Conservation (phyloP, 179 eudicot genomes). For the Vitellaria paradoxa region DNA sequence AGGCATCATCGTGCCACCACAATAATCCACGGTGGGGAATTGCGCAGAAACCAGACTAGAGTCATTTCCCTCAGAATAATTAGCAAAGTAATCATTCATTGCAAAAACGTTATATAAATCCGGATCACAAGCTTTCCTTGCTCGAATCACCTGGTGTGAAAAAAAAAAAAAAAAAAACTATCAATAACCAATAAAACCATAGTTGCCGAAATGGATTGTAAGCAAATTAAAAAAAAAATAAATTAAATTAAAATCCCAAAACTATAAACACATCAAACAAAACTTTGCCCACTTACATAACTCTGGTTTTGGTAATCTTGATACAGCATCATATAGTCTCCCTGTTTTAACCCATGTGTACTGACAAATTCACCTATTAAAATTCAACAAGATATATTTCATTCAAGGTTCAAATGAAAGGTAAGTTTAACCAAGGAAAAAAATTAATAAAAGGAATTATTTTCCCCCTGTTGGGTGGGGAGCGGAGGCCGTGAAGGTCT, state of each 20-base stretch:
- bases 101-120: constrained; percentile 26
- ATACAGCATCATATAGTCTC: constrained; percentile 33
- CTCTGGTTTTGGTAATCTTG: constrained; percentile 22
- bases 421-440: constrained; percentile 12
- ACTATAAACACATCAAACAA: neutral
- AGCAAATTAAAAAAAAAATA: neutral
- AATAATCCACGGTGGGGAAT: constrained; percentile 24
- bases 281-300: constrained; percentile 17
- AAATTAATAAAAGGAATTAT: neutral
- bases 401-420: neutral
- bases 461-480: neutral
- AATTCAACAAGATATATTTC: neutral
- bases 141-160: constrained; percentile 18
- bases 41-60: neutral
- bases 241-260: neutral
- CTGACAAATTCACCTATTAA: constrained; percentile 28
- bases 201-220: neutral
- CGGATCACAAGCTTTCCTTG: constrained; percentile 19
- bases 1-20: constrained; percentile 26
- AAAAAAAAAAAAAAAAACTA: neutral
- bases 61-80: constrained; percentile 16
- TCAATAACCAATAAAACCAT: neutral
- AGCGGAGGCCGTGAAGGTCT: constrained; percentile 1
- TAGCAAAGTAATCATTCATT: constrained; percentile 19
- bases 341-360: constrained; percentile 21